phyloP scores from a whole-genome alignment of 2,329 filamentous ascomycete species.

The Cryphonectria nitschkei region DNA sequence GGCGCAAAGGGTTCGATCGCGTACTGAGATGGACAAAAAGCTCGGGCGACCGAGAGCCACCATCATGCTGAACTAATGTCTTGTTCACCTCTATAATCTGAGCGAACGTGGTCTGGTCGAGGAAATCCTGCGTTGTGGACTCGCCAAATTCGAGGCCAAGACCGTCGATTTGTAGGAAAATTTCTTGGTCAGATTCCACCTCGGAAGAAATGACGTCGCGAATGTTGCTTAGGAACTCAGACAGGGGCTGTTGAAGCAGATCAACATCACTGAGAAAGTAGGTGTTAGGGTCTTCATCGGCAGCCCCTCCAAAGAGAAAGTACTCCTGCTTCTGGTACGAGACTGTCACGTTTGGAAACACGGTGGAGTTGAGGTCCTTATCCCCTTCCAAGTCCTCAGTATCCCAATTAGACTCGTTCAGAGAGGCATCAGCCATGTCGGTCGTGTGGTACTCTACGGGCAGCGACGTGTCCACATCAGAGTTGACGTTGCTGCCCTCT shows the following conservation, averaged over 20 bases:
- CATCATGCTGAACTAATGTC: conserved; percentile 24
- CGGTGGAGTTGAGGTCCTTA: conserved; percentile 15
- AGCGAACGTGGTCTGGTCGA: conserved; percentile 26
- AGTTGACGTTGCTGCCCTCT: neutral
- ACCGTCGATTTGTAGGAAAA: conserved; percentile 56
- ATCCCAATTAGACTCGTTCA: conserved; percentile 13
- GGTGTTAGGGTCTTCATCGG: conserved; percentile 43
- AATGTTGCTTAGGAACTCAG: conserved; percentile 48
- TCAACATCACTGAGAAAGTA: conserved; percentile 52
- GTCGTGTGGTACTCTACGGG: neutral
- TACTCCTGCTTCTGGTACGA: conserved; percentile 40
- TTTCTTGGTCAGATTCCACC: conserved; percentile 49
- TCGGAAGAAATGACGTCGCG: conserved; percentile 52
- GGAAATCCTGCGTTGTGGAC: conserved; percentile 26
- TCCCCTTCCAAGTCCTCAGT: conserved; percentile 26
- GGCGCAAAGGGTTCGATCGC: conserved; percentile 22
- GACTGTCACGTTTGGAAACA: conserved; percentile 37
- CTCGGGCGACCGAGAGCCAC: conserved; percentile 18
- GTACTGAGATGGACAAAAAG: conserved; percentile 26
- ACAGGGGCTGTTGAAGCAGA: conserved; percentile 49
- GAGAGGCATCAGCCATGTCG: conserved; percentile 14
- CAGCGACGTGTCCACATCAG: conserved; percentile 1
- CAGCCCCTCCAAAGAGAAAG: conserved; percentile 38
- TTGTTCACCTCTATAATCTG: conserved; percentile 27
- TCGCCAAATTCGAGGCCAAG: conserved; percentile 58